Evolutionary conservation across 2,329 filamentous ascomycete genomes (phyloP).

Genomic region (Monosporascus sp.): DNA sequence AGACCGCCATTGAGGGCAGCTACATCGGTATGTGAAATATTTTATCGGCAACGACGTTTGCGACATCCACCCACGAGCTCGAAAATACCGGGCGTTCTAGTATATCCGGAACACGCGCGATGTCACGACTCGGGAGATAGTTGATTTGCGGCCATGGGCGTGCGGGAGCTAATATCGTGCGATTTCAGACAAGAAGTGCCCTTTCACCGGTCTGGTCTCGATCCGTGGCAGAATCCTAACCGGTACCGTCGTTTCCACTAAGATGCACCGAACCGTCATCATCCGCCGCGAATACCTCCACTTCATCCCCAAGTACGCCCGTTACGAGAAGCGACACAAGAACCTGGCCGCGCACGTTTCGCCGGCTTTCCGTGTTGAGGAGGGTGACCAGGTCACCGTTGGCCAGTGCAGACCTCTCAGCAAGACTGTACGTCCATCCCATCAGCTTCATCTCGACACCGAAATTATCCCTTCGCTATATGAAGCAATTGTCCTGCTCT

Average conservation of each 20-base stretch:
- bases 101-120: not conserved
- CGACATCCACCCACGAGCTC: not conserved
- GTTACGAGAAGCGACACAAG: constrained; percentile 99
- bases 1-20: constrained; percentile 95
- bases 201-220: constrained; percentile 97
- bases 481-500: too few relatives aligned
- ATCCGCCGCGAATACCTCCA: constrained; percentile 99
- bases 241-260: constrained; percentile 98
- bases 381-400: constrained; percentile 98
- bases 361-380: constrained; percentile 99
- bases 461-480: not conserved
- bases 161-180: constrained; percentile 8
- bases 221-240: constrained; percentile 99
- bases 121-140: not conserved
- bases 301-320: constrained; percentile 98
- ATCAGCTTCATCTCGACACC: not conserved
- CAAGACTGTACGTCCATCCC: constrained; percentile 83
- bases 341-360: constrained; percentile 99
- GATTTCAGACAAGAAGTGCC: constrained; percentile 97
- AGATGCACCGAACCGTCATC: constrained; percentile 99
- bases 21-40: constrained; percentile 84
- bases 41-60: not conserved
- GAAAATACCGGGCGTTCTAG: not conserved
- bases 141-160: not conserved
- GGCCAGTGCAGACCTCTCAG: constrained; percentile 98